These are phyloP conservation scores for Pyricularia sp. DNA, from an alignment of 2,329 filamentous ascomycete genomes.

Conservation along the genomic window DNA sequence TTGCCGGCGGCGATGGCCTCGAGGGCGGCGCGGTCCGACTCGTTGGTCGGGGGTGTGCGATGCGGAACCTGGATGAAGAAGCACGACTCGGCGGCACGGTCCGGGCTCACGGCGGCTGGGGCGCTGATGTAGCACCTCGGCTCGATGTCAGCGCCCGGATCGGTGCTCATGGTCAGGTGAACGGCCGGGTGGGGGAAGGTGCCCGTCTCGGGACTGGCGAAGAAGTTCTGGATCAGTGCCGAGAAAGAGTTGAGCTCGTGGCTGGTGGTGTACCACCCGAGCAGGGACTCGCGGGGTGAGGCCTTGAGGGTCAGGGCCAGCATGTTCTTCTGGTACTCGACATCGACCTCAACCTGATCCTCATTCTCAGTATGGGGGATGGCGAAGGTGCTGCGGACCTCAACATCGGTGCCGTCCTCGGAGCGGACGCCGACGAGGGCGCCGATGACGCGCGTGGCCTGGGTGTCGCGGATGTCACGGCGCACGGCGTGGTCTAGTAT, in stretches of 20 bases:
- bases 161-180: conserved; percentile 87
- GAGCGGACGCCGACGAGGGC: conserved; percentile 85
- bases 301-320: conserved; percentile 87
- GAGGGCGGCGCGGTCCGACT: conserved; percentile 47
- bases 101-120: conserved; percentile 85
- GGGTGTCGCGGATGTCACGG: conserved; percentile 59
- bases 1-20: conserved; percentile 76
- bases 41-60: conserved; percentile 74
- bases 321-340: conserved; percentile 99
- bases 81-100: conserved; percentile 90
- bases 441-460: conserved; percentile 92
- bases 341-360: conserved; percentile 98
- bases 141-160: conserved; percentile 77
- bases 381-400: conserved; percentile 92
- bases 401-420: conserved; percentile 93
- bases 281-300: conserved; percentile 81
- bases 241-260: conserved; percentile 97
- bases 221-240: conserved; percentile 98
- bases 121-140: conserved; percentile 90
- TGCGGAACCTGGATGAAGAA: conserved; percentile 96
- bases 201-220: conserved; percentile 89
- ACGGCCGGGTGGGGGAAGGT: conserved; percentile 97
- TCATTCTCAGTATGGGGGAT: conserved; percentile 97
- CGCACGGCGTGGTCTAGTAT: conserved; percentile 90
- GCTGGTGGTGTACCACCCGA: conserved; percentile 97